Percentiles rank a stretch among this genome's conserved stretches.
These are phyloP conservation scores for Cystofilobasidium bisporidii DNA, from an alignment of 768 basidiomycete genomes.

Conservation along the genomic window DNA sequence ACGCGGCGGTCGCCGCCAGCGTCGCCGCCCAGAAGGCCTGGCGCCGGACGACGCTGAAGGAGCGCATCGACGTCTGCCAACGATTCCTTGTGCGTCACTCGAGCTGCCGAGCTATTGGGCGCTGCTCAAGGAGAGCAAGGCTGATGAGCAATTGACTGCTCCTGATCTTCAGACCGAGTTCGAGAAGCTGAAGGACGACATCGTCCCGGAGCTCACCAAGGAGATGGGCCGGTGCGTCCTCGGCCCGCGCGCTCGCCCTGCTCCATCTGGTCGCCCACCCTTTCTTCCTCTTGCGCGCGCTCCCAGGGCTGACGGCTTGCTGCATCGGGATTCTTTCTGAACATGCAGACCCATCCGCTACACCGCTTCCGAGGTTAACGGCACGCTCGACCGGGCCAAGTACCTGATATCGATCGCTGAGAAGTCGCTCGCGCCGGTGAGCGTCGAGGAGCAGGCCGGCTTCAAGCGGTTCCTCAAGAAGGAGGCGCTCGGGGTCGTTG, in stretches of 20 bases:
- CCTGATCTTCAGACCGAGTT: slow-evolving; percentile 47
- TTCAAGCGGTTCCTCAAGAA: slow-evolving; percentile 76
- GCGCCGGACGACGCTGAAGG: slow-evolving; percentile 47
- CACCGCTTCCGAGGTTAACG: slow-evolving; percentile 65
- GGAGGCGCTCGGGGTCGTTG: slow-evolving; percentile 72
- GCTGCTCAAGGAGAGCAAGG: no score
- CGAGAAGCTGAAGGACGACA: slow-evolving; percentile 50
- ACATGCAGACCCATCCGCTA: slow-evolving; percentile 65
- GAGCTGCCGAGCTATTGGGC: not conserved
- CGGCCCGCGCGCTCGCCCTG: not conserved
- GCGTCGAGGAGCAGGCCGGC: slow-evolving; percentile 66
- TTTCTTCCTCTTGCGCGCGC: no score
- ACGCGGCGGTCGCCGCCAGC: not conserved
- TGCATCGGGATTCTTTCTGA: no score
- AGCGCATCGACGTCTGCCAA: slow-evolving; percentile 61
- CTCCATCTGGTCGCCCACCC: no score
- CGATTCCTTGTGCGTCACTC: slow-evolving; percentile 54
- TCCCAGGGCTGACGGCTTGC: no score
- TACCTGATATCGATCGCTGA: slow-evolving; percentile 80
- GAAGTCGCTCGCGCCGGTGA: slow-evolving; percentile 60
- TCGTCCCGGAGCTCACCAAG: slow-evolving; percentile 64
- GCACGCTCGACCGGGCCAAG: slow-evolving; percentile 67
- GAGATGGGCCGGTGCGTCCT: slow-evolving; percentile 80
- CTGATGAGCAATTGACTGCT: not conserved
- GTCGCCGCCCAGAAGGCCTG: slow-evolving; percentile 20